Percentiles rank a stretch among this genome's conserved stretches.
Evolutionary conservation across 2,329 filamentous ascomycete species (phyloP).

Genomic region (Fusarium redolens): DNA sequence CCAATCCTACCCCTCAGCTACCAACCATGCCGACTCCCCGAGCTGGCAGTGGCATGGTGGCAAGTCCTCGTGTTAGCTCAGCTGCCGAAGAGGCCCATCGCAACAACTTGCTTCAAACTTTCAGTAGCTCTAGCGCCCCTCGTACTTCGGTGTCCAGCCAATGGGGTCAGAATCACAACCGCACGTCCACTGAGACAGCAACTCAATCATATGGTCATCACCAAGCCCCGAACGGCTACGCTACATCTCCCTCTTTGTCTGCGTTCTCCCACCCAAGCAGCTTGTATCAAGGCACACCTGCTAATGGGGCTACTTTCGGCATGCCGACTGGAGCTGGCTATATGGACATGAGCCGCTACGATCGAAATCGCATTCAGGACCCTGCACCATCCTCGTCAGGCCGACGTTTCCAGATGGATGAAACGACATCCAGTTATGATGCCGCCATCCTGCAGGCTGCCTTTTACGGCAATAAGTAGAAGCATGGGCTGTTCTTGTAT

Average conservation of each 20-base stretch:
- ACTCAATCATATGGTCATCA: slow-evolving; percentile 35
- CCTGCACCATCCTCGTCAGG: slow-evolving; percentile 22
- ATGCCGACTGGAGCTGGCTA: slow-evolving; percentile 23
- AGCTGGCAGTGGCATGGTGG: slow-evolving; percentile 30
- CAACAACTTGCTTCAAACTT: slow-evolving; percentile 51
- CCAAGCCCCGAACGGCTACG: slow-evolving; percentile 25
- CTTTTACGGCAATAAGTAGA: slow-evolving; percentile 46
- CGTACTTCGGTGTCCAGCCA: slow-evolving; percentile 49
- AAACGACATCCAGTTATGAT: slow-evolving; percentile 51
- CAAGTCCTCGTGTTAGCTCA: slow-evolving; percentile 32
- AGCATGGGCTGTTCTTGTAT: background rate
- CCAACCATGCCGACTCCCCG: slow-evolving; percentile 16
- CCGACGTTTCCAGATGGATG: slow-evolving; percentile 48
- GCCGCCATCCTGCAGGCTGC: slow-evolving; percentile 51
- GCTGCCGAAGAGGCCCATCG: slow-evolving; percentile 48
- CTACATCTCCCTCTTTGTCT: slow-evolving; percentile 46
- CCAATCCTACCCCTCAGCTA: slow-evolving; percentile 42
- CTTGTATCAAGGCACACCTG: slow-evolving; percentile 61
- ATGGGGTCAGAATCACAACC: slow-evolving; percentile 44
- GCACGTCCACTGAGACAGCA: slow-evolving; percentile 31
- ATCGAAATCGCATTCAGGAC: slow-evolving; percentile 34
- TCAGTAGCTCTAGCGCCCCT: slow-evolving; percentile 42
- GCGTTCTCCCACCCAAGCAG: slow-evolving; percentile 63
- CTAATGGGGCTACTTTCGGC: slow-evolving; percentile 38
- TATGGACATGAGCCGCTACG: slow-evolving; percentile 24